Base-by-base conservation (phyloP, 768 basidiomycete genomes). In the Amanita polypyramis region DNA sequence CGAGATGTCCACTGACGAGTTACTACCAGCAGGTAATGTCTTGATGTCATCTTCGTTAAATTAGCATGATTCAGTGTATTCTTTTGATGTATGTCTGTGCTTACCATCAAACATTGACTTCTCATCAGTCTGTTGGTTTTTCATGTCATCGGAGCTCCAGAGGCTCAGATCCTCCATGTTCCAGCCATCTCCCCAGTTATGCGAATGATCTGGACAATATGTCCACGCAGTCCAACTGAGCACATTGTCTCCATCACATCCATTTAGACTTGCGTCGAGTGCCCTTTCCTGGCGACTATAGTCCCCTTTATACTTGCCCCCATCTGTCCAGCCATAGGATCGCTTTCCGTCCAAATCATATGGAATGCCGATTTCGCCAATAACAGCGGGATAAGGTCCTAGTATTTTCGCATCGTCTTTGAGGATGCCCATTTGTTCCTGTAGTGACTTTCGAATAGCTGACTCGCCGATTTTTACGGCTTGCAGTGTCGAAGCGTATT, bases 101-200 rank as follows among this genome's bases (percentile, higher is more conserved):
- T 43, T 45, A 30, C 54, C 50, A 33, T 54, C 52, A 27, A 33
- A 15, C 33, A 39, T 7, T 17, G 12, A 2, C 50, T 45, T 49
- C 37, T 47, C 21, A 23, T 45, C 41, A 33, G 45, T 49, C 29
- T 61, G 60, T 17, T 62, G 58, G 45, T 61, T 60, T 34, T 52
- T 57, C 30, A 74, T 55, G 60, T 97, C 93, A 54, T 92, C 88
- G 3, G 63, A 54, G 55, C 82, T 84, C 88, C 88, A 97, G 11
- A 98, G 52, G 54, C 87, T 91, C 50, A 98, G 62, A 66, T 98
- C 95, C 66, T 99, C 95, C 65, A 88, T 78, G 62, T 97, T 94
- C 95, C 94, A 99, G 1, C 82, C 82, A 64, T 99, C 95, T 11
- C 95, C 92, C 89, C 88, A 96, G 58, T 77, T 69, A 59, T 97